Evolutionary conservation across 805 yeast genomes (phyloP), one percentile per base, ranked within the genome.

Genomic region (Zygoascus ofunaensis): DNA sequence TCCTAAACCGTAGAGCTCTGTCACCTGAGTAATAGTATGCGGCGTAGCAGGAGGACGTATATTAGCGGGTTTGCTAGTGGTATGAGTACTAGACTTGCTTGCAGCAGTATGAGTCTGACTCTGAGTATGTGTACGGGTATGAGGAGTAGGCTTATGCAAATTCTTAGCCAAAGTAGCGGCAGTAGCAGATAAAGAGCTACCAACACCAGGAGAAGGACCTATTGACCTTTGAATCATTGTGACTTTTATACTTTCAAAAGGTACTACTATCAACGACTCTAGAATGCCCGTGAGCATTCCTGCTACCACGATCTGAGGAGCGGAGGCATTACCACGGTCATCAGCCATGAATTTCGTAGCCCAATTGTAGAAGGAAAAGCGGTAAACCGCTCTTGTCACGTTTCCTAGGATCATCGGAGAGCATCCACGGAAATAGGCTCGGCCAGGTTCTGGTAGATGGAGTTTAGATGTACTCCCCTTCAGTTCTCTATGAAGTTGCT

Each of bases 221-320:
- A 37, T 23, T n/a, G 36, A 34, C 15, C 58, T 34, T 37, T 56
- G 55, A 19, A 56, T 52, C 58, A 56, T 56, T 4, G 59, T 54
- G 21, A 54, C 51, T 33, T 56, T 56, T 18, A 56, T 42, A 39
- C 63, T 84, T 57, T 90, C 98, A 60, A 90, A 89, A 0, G 97
- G 98, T 17, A 92, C 83, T 19, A 90, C 77, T 23, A 59, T 45
- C 28, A 87, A 50, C 2, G 94, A 79, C 61, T 92, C 97, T 37
- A 80, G 65, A 46, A 82, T 70, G 2, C 95, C 97, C 4, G 95
- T 83, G 68, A 86, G 74, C 50, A 75, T 54, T 7, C 94, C 95
- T 3, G 96, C 95, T 47, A 83, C 78, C 5, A 86, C 83, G 34
- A 86, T 73, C 54, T 87, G 71, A 7, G 94, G 90, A 1, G 94